A percentile compares a stretch with the other conserved stretches of the same genome.
phyloP scores from a whole-genome alignment of 2,329 filamentous ascomycete genomes.

The Fusarium staphyleae region DNA sequence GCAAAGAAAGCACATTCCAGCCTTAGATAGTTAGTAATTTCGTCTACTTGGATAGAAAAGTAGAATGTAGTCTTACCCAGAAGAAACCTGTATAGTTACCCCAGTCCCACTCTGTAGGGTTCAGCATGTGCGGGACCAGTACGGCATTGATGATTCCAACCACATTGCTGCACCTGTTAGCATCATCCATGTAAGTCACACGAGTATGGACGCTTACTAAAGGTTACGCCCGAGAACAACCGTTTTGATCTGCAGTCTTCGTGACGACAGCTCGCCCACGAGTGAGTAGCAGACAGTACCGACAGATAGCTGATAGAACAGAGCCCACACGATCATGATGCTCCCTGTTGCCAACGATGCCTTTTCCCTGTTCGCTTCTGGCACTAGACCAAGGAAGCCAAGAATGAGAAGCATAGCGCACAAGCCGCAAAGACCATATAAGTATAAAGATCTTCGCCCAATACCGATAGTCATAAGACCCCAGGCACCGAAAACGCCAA shows the following conservation, averaged over 20 bases:
- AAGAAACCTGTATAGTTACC: constrained; percentile 87
- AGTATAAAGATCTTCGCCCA: constrained; percentile 77
- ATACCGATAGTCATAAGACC: constrained; percentile 77
- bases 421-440: constrained; percentile 76
- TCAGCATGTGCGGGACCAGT: constrained; percentile 91
- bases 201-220: constrained; percentile 56
- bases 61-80: constrained; percentile 60
- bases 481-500: constrained; percentile 83
- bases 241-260: constrained; percentile 88
- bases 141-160: constrained; percentile 83
- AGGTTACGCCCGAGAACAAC: constrained; percentile 84
- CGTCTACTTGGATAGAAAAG: neutral
- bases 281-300: constrained; percentile 91
- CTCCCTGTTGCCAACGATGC: constrained; percentile 80
- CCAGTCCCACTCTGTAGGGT: constrained; percentile 88
- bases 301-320: constrained; percentile 85
- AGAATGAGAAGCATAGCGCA: constrained; percentile 81
- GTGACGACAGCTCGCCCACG: constrained; percentile 82
- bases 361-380: constrained; percentile 62
- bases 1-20: constrained; percentile 79
- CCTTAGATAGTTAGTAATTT: constrained; percentile 49
- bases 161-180: constrained; percentile 64
- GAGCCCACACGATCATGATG: constrained; percentile 84
- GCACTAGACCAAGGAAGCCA: constrained; percentile 82
- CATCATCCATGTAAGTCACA: neutral